Evolutionary conservation across 2,329 filamentous ascomycete species (phyloP), one percentile per base, ranked within the genome.

Genomic region (Endoconidiophora laricicola): DNA sequence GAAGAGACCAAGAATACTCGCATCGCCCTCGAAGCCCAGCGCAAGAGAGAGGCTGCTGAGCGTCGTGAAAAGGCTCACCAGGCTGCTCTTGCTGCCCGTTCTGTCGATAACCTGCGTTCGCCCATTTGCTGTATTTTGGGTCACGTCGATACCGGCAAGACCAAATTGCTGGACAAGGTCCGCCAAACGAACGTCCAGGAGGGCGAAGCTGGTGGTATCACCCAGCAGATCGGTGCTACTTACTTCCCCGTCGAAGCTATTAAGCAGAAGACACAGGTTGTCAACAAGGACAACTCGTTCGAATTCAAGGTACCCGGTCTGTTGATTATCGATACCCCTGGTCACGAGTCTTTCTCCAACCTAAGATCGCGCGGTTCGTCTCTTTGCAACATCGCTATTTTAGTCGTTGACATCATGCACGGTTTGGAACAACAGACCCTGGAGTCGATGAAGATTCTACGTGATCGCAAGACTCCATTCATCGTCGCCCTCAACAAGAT

Each of bases 341-440:
- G 91, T 70, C 91, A 98, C 87, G 91, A 98, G 78, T 98, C 91
- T 61, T 98, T 98, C 78, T 94, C 90, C 56, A 98, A 98, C 69
- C 70, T 98, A 57, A 84, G 93, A 61, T 95, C 90, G 57, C 81
- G 93, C 69, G 91, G 91, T 69, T 96, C 91, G 39, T 96, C 88
- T 12, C 84, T 98, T 53, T 98, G 93, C 68, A 98, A 98, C 72
- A 98, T 98, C 68, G 91, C 91, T 59, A 98, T 98, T 63, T 72
- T 98, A 57, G 93, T 98, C 40, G 90, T 98, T 58, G 91, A 98
- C 71, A 98, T 98, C 61, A 96, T 98, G 91, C 91, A 98, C 76
- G 93, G 93, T 63, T 77, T 98, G 44, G 91, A 98, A 67, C 90
- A 83, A 16, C 91, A 98, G 67, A 98, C 91, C 14, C 74, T 96